Evolutionary conservation across 208 protist species (phyloP).

Genomic region (Trypanosoma congolense): DNA sequence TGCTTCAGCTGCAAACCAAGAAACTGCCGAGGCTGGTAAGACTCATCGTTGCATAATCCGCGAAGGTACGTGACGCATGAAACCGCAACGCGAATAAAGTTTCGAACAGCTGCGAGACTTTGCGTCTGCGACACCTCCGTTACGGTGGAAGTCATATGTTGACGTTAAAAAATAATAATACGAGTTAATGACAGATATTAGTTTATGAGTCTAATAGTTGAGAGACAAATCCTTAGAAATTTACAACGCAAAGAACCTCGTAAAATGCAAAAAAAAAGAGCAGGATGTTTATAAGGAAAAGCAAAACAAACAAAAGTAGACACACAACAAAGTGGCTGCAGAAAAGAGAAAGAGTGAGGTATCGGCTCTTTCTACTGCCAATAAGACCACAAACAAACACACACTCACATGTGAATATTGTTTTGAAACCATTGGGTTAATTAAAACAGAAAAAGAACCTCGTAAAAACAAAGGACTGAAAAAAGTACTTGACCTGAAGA

Average conservation of each 20-base stretch:
- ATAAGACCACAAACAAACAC: no score
- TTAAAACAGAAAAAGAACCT: no score
- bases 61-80: conserved; percentile 74
- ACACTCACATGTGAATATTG: no score
- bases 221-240: neutral
- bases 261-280: neutral
- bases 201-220: neutral
- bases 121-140: conserved; percentile 58
- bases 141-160: conserved; percentile 22
- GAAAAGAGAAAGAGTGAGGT: no score
- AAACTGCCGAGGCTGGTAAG: conserved; percentile 56
- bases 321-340: no score
- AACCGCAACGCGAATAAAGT: conserved; percentile 69
- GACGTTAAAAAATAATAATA: no score
- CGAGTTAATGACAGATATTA: conserved; percentile 1
- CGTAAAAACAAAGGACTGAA: no score
- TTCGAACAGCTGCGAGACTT: conserved; percentile 78
- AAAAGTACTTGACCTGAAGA: no score
- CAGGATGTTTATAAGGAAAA: no score
- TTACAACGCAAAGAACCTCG: neutral
- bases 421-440: no score
- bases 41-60: conserved; percentile 65
- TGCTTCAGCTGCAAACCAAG: conserved; percentile 56
- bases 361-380: no score
- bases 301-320: no score